Conservation (phyloP, 164 flowering plant species). For the Nelumbo lutea region DNA sequence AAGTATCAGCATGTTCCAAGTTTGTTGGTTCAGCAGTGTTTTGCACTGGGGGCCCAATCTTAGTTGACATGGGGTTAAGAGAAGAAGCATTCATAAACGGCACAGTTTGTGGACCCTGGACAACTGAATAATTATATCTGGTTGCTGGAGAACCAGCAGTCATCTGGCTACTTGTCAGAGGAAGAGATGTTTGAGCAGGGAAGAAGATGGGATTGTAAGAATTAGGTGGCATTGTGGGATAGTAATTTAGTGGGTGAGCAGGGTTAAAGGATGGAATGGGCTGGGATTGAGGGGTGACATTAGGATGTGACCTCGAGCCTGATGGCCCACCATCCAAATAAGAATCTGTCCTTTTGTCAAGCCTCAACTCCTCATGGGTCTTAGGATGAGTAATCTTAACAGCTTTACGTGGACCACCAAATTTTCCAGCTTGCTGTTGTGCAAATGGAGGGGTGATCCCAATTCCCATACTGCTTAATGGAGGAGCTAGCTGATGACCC, state of each 20-base stretch:
- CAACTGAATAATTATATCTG: constrained; percentile 46
- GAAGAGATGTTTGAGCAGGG: constrained; percentile 41
- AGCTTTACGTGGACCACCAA: constrained; percentile 50
- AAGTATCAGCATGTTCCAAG: constrained; percentile 22
- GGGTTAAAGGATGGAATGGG: constrained; percentile 48
- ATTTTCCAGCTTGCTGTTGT: constrained; percentile 62
- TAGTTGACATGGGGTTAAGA: constrained; percentile 28
- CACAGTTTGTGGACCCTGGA: constrained; percentile 38
- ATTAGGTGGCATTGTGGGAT: constrained; percentile 28
- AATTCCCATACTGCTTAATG: constrained; percentile 54
- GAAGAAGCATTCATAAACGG: constrained; percentile 33
- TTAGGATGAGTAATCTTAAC: constrained; percentile 93
- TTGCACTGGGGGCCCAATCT: constrained; percentile 25
- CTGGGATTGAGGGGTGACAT: constrained; percentile 63
- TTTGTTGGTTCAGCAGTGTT: constrained; percentile 23
- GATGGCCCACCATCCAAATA: constrained; percentile 45
- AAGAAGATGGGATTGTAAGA: constrained; percentile 41
- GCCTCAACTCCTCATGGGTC: constrained; percentile 77
- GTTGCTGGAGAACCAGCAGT: constrained; percentile 50
- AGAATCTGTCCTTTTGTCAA: constrained; percentile 47
- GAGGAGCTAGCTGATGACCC: constrained; percentile 65
- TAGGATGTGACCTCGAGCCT: constrained; percentile 42
- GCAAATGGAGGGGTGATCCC: constrained; percentile 48
- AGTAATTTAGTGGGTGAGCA: constrained; percentile 44
- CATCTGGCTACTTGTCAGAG: constrained; percentile 46